phyloP scores from a whole-genome alignment of 257 asterid species.

The Solanum okadae region DNA sequence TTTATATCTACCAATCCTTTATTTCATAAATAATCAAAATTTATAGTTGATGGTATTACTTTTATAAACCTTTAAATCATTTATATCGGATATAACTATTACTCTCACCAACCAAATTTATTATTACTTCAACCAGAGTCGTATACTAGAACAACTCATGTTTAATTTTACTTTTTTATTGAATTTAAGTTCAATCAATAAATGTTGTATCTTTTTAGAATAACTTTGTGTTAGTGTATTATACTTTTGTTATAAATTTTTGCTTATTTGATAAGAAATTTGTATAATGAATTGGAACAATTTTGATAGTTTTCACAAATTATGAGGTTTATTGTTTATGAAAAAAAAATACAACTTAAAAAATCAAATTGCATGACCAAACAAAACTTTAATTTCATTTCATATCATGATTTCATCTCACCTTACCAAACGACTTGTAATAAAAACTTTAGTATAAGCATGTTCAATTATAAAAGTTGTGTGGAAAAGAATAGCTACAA shows the following conservation, averaged over 20 bases:
- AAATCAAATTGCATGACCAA: accelerated
- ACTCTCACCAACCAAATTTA: neutral
- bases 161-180: neutral
- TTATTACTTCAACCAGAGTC: neutral
- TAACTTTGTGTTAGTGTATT: neutral
- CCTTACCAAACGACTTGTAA: neutral
- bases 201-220: too few relatives aligned
- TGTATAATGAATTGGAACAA: neutral
- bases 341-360: neutral
- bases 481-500: neutral
- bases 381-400: too few relatives aligned
- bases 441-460: too few relatives aligned
- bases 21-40: too few relatives aligned
- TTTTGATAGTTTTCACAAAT: neutral
- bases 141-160: neutral
- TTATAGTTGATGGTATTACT: neutral
- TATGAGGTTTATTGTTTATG: neutral
- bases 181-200: neutral
- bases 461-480: too few relatives aligned
- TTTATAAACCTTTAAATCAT: neutral
- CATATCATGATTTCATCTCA: neutral
- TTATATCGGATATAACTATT: too few relatives aligned
- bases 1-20: neutral
- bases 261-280: neutral
- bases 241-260: too few relatives aligned